Conservation (phyloP, 306 rosid species). For the Delonix regia region DNA sequence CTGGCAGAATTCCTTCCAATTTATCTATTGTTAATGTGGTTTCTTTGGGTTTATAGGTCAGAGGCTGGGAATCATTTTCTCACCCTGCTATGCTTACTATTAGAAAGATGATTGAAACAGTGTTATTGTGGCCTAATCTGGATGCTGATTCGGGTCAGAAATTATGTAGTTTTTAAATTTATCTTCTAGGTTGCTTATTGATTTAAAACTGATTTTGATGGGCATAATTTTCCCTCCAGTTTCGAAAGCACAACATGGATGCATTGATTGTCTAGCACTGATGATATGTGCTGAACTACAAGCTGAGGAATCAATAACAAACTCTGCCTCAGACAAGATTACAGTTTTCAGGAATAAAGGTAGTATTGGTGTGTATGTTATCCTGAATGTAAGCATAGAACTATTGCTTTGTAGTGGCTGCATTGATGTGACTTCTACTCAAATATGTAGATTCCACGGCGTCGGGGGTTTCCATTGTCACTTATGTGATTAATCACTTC, state of each 20-base stretch:
- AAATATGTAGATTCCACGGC: conserved; percentile 46
- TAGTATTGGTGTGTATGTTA: conserved; percentile 34
- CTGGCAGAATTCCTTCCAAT: conserved; percentile 30
- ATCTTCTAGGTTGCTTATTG: conserved; percentile 16
- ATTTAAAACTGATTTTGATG: conserved; percentile 18
- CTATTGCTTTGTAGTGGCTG: conserved; percentile 14
- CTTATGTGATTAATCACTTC: conserved; percentile 54
- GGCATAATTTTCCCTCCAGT: conserved; percentile 49
- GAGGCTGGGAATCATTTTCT: conserved; percentile 64
- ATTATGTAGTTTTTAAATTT: conserved; percentile 20
- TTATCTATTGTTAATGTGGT: conserved; percentile 26
- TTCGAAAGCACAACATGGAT: conserved; percentile 88
- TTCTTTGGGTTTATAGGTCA: conserved; percentile 58
- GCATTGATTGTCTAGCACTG: conserved; percentile 89
- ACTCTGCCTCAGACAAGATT: conserved; percentile 39
- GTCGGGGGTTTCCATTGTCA: conserved; percentile 47
- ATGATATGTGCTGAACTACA: conserved; percentile 84
- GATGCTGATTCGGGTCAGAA: conserved; percentile 74
- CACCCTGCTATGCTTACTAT: conserved; percentile 60
- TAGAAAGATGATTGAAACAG: conserved; percentile 61
- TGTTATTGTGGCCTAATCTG: conserved; percentile 76
- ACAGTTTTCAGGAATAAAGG: conserved; percentile 49
- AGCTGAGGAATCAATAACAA: conserved; percentile 46
- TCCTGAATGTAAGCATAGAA: conserved; percentile 18
- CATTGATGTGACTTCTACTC: conserved; percentile 31